phyloP scores from a whole-genome alignment of 495 filamentous ascomycete genomes.

The Parmelia sp. region DNA sequence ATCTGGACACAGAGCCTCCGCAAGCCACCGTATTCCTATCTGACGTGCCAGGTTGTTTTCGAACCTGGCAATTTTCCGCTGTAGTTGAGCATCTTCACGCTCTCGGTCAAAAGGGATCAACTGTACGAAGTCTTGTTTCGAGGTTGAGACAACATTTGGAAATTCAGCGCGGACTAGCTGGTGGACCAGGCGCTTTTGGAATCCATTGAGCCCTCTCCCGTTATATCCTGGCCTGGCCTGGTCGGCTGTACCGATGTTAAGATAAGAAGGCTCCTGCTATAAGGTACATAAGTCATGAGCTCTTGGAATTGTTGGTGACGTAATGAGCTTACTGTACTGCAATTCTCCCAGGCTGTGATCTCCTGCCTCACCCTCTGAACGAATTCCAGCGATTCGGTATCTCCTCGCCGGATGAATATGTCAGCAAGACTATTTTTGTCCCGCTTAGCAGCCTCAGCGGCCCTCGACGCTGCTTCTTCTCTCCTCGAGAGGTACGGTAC shows the following conservation, averaged over 20 bases:
- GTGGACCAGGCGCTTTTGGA: conserved; percentile 61
- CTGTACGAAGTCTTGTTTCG: conserved; percentile 44
- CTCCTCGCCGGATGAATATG: conserved; percentile 47
- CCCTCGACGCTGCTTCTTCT: conserved; percentile 48
- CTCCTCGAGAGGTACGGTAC: conserved; percentile 63
- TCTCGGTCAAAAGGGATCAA: conserved; percentile 45
- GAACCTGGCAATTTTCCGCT: conserved; percentile 34
- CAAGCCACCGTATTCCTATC: conserved; percentile 61
- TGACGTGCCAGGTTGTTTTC: conserved; percentile 42
- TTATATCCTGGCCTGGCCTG: conserved; percentile 17
- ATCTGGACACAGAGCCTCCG: conserved; percentile 52
- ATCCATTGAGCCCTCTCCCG: conserved; percentile 34
- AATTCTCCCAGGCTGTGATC: conserved; percentile 45
- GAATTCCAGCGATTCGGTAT: conserved; percentile 53
- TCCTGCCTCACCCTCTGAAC: conserved; percentile 41
- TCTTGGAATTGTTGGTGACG: neutral
- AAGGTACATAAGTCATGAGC: neutral
- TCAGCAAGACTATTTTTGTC: conserved; percentile 39
- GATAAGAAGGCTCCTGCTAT: conserved; percentile 33
- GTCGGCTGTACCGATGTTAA: conserved; percentile 32
- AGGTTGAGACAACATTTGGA: conserved; percentile 46
- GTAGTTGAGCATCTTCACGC: conserved; percentile 40
- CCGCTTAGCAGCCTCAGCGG: conserved; percentile 31
- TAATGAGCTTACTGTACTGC: conserved; percentile 12
- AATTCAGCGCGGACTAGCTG: conserved; percentile 61